Evolutionary conservation across 2,329 filamentous ascomycete species (phyloP), one percentile per base, ranked within the genome.

Genomic region (Colletotrichum eremochloae): DNA sequence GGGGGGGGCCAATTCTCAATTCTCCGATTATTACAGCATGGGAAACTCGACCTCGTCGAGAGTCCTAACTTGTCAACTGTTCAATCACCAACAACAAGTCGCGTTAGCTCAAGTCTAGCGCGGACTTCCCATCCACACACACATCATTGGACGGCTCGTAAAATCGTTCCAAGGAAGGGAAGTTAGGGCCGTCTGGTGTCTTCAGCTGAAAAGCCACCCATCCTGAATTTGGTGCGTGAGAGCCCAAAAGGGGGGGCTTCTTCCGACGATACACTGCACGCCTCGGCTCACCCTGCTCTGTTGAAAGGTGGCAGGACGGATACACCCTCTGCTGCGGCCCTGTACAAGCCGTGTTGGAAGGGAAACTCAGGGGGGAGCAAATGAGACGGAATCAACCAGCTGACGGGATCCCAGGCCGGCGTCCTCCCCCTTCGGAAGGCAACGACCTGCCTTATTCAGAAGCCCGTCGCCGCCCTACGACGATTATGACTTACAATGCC

Each of bases 121-220:
- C 55, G 20, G 20, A 24, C 20, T 2, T 6, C 42, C 46, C 12
- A 20, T 20, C 46, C 7, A 6, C 9, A 6, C 33, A 2, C 20
- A 8, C n/a, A 15, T 29, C 55, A 57, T 57, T 57, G 36, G 55
- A 24, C 55, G 7, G 55, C 12, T 40, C 36, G 36, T 40, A 40
- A 56, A 57, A 56, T 20, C 36, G 2, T 18, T n/a, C 5, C 2
- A 11, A 46, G 18, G 20, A 11, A 46, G 20, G 24, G 29, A 18
- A 46, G 40, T 40, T 46, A 60, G 40, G 40, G 40, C 24, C 40
- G 57, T 60, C 40, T 46, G 14, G 57, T 46, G 40, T 60, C 57
- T 60, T 44, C 24, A 60, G 57, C 57, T 60, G 57, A 57, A 57
- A 60, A 46, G 57, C 57, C 57, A 60, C 40, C 18, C 46, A 46